Base-by-base conservation (phyloP, 192 early-diverging fungal species). In the Chytriomyces sp. region DNA sequence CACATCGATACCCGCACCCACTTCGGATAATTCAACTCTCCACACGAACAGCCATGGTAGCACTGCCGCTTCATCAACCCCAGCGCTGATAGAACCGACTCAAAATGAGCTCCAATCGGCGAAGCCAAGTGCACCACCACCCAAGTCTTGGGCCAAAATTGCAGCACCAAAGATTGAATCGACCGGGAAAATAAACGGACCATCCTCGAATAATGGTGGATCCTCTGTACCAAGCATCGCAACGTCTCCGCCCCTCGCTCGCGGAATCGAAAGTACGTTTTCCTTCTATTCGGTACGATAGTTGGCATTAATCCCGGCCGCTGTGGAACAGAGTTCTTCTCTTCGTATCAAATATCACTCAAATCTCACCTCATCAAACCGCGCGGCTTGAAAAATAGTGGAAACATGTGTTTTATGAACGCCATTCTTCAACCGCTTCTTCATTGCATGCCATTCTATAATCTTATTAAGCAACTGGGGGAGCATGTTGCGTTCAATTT, bases 321-420 rank as follows among this genome's bases (percentile, higher is more conserved):
- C n/a, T 64, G 53, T 20, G 11, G 13, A 57, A 11, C 61, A 75
- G 73, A 75, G 48, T 70, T 72, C 66, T 53, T 76, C 47, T 18
- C 47, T 16, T 49, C 26, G 10, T 72, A 72, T 43, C 23, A 43
- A 5, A 68, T 72, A n/a, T 74, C 77, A 7, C 81, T 80, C 67
- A 24, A 49, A 7, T 74, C 67, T 10, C 70, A 69, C n/a, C 77
- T 83, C 3, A 77, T 89, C 28, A 76, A 91, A 69, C 96, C 97
- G 13, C 91, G 97, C 44, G 98, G 98, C 3, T 87, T 99, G 57
- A 90, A 96, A 65, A 99, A 99, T 80, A 93, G 89, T 63, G 97
- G 96, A 45, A 99, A 99, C 83, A 97, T 93, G 86, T 99, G 98
- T 84, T 99, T 96, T 79, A 94, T 98, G 93, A 99, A 98, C 80